Percentiles rank a stretch among this genome's conserved stretches.
Evolutionary conservation across 768 basidiomycete species (phyloP).

Genomic region (Astraeus odoratus): DNA sequence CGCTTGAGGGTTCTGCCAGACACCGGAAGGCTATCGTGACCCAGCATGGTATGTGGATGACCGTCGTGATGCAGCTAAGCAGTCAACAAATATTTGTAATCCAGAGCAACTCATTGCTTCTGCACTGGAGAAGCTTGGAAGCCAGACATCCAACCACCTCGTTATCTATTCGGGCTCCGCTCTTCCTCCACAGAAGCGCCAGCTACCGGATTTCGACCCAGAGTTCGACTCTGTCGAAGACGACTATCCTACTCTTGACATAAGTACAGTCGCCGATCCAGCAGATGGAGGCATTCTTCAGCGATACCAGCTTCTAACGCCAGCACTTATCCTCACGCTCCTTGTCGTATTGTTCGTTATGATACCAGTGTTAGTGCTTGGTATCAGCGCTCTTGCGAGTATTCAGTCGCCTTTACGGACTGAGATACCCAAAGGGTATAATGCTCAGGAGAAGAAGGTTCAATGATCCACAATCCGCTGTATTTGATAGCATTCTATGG

Average conservation of each 20-base stretch:
- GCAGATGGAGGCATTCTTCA: constrained; percentile 56
- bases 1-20: constrained; percentile 33
- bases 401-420: constrained; percentile 65
- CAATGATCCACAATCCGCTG: constrained; percentile 38
- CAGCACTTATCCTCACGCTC: constrained; percentile 61
- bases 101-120: constrained; percentile 40
- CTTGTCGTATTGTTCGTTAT: constrained; percentile 62
- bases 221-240: constrained; percentile 23
- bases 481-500: constrained; percentile 13
- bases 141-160: constrained; percentile 52
- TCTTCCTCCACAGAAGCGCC: constrained; percentile 35
- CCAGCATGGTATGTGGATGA: constrained; percentile 44
- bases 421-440: constrained; percentile 60
- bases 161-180: constrained; percentile 58
- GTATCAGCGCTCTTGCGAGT: constrained; percentile 60
- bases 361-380: constrained; percentile 57
- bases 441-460: constrained; percentile 66
- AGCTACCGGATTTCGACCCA: constrained; percentile 23
- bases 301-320: constrained; percentile 72
- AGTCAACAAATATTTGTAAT: constrained; percentile 1
- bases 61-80: neutral
- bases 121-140: constrained; percentile 43
- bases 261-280: constrained; percentile 20
- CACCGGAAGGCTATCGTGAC: constrained; percentile 42
- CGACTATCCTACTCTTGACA: constrained; percentile 20